These are phyloP conservation scores for Neurospora discreta DNA, from an alignment of 495 filamentous ascomycete genomes.

Conservation along the genomic window DNA sequence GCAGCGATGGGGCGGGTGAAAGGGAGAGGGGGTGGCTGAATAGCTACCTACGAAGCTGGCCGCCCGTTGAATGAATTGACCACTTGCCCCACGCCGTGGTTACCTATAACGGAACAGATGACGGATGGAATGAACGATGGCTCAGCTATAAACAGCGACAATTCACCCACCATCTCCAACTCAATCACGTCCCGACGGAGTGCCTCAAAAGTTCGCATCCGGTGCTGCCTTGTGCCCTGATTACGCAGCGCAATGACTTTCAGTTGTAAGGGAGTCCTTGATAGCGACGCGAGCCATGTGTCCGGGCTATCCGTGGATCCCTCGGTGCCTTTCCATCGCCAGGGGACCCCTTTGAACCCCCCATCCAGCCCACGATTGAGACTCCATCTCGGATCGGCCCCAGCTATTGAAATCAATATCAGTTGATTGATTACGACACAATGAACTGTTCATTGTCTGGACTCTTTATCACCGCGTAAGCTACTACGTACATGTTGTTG, in stretches of 20 bases:
- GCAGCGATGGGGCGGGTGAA: neutral
- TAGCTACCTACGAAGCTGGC: no score
- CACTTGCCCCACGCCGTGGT: no score
- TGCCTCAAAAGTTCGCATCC: neutral
- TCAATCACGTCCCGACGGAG: neutral
- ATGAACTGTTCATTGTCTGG: neutral
- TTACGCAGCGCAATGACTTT: neutral
- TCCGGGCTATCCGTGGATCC: neutral
- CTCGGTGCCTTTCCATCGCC: neutral
- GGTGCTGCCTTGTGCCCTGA: neutral
- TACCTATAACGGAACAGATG: neutral
- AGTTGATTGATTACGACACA: neutral
- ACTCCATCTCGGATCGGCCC: neutral
- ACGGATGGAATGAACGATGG: neutral
- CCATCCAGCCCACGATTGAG: neutral
- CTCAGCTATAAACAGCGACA: neutral
- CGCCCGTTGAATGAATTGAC: neutral
- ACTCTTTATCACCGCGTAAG: neutral
- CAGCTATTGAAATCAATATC: neutral
- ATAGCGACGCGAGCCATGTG: neutral
- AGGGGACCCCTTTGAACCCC: neutral
- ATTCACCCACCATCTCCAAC: neutral
- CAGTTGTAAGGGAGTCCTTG: neutral
- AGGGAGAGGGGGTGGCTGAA: neutral
- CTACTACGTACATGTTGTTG: neutral